A percentile compares a stretch with the other conserved stretches of the same genome.
Evolutionary conservation across 495 filamentous ascomycete genomes (phyloP).

Genomic region (Oleoguttula mirabilis): DNA sequence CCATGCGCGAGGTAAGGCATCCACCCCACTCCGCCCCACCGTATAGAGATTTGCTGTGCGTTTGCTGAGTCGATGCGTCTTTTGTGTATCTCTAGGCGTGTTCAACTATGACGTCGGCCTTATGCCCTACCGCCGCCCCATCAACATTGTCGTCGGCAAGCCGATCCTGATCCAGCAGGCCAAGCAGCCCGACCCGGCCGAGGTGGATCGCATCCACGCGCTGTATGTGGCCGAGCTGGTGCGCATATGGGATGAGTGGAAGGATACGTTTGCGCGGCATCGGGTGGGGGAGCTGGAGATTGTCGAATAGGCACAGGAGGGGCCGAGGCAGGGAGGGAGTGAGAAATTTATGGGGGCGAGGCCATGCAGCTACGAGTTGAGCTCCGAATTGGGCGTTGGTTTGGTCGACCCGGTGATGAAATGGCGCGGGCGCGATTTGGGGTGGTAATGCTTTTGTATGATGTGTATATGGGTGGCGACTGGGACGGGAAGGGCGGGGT

Average conservation of each 20-base stretch:
- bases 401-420: no score
- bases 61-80: constrained; percentile 52
- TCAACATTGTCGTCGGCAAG: constrained; percentile 79
- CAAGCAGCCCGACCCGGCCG: constrained; percentile 49
- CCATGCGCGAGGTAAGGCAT: constrained; percentile 35
- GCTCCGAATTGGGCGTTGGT: no score
- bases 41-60: constrained; percentile 36
- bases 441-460: no score
- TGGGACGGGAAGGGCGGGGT: no score
- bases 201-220: constrained; percentile 68
- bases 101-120: constrained; percentile 97
- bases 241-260: constrained; percentile 78
- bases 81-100: constrained; percentile 68
- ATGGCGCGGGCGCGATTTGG: no score
- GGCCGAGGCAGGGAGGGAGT: no score
- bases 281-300: constrained; percentile 66
- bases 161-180: constrained; percentile 60
- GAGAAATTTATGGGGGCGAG: no score
- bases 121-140: constrained; percentile 77
- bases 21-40: neutral
- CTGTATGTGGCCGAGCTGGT: constrained; percentile 67
- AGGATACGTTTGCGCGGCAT: constrained; percentile 67
- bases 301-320: no score
- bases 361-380: no score
- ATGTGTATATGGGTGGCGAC: no score